Conservation (phyloP, 164 flowering plant genomes). For the Sextonia rubra region DNA sequence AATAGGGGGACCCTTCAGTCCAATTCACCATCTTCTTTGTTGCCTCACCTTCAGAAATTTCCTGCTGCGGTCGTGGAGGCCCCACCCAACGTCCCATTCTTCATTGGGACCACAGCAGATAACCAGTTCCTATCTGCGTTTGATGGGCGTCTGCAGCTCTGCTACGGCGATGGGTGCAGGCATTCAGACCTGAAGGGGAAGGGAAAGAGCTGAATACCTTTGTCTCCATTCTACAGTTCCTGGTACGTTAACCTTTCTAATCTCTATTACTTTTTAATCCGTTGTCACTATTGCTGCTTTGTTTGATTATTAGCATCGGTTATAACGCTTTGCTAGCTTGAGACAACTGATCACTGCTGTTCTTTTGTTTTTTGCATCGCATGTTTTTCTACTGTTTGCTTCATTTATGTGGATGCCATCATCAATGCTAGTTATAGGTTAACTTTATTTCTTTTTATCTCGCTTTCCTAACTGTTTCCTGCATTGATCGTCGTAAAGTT, state of each 20-base stretch:
- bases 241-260: neutral
- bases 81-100: constrained; percentile 48
- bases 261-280: neutral
- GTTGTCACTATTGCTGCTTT: neutral
- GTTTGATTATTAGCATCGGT: neutral
- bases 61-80: constrained; percentile 29
- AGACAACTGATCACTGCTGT: neutral
- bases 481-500: constrained; percentile 6
- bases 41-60: constrained; percentile 78
- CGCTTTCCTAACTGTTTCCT: constrained; percentile 7
- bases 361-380: neutral
- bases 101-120: constrained; percentile 30
- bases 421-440: neutral
- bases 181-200: constrained; percentile 75
- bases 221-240: neutral
- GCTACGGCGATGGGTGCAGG: constrained; percentile 54
- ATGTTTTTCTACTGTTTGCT: neutral
- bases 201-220: constrained; percentile 39
- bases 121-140: constrained; percentile 61
- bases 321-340: neutral
- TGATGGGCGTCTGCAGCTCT: constrained; percentile 70
- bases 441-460: neutral
- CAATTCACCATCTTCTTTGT: constrained; percentile 61
- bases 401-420: neutral
- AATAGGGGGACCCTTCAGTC: constrained; percentile 99